These are phyloP conservation scores for Pichia sp. DNA, from an alignment of 1,139 yeast species.

Conservation along the genomic window DNA sequence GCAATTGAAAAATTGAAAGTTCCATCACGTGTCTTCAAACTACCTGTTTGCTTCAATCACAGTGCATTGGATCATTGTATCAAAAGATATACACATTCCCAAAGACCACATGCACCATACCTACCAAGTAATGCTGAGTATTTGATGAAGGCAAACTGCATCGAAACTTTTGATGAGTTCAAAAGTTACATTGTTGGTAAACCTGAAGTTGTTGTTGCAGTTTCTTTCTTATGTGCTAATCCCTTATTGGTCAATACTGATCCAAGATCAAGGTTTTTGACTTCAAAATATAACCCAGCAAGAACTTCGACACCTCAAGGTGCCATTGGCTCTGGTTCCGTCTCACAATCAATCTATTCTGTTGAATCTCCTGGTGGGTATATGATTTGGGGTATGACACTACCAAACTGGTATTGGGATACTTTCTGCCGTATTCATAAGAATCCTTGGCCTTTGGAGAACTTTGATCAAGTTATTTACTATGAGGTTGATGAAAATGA, in stretches of 20 bases:
- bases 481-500: slow-evolving; percentile 36
- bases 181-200: slow-evolving; percentile 32
- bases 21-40: slow-evolving; percentile 32
- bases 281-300: slow-evolving; percentile 38
- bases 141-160: slow-evolving; percentile 34
- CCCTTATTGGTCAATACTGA: slow-evolving; percentile 35
- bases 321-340: slow-evolving; percentile 36
- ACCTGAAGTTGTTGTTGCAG: slow-evolving; percentile 36
- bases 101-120: slow-evolving; percentile 38
- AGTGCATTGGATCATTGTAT: slow-evolving; percentile 33
- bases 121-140: slow-evolving; percentile 35
- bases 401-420: slow-evolving; percentile 38
- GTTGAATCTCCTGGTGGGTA: slow-evolving; percentile 41
- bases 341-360: slow-evolving; percentile 35
- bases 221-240: slow-evolving; percentile 38
- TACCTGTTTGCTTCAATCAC: slow-evolving; percentile 36
- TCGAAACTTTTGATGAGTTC: slow-evolving; percentile 32
- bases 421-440: slow-evolving; percentile 33
- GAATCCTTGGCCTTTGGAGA: slow-evolving; percentile 36
- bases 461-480: slow-evolving; percentile 36
- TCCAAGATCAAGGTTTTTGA: slow-evolving; percentile 35
- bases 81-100: slow-evolving; percentile 36
- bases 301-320: slow-evolving; percentile 39
- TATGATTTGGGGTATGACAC: slow-evolving; percentile 39
- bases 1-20: slow-evolving; percentile 33